Evolutionary conservation across 257 asterid genomes (phyloP), one percentile per base, ranked within the genome.

Genomic region (Rubia yunnanensis): DNA sequence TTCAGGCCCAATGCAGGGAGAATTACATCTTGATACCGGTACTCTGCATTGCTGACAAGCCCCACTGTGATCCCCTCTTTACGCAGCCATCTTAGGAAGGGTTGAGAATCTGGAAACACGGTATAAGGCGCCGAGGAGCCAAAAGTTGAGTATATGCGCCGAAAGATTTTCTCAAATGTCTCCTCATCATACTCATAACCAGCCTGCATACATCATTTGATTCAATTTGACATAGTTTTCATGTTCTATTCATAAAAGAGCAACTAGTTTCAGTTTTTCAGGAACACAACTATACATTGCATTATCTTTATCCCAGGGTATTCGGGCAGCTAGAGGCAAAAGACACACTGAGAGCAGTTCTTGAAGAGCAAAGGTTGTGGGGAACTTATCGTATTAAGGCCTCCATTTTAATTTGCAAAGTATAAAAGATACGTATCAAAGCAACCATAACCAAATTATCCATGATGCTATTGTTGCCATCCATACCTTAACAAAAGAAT

Each of bases 131-230:
- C 96, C 26, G 96, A 73, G 72, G 99, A 94, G 68, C 99, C 99
- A 68, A 94, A 94, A 38, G 97, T 88, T 49, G 86, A 77, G 65
- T 94, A 94, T 66, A 94, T 80, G 78, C 95, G 95, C 70, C 81
- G 86, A 75, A 90, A 94, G 41, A 94, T 73, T 72, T 83, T 89
- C 80, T 94, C 95, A 18, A 94, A 90, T 54, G 94, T 94, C 82
- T 94, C 96, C 66, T 88, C 99, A 50, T 88, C 95, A 23, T 90
- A 94, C 65, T 90, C 92, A 70, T 90, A 94, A 68, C 99, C 99
- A 68, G 99, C 99, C 97, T 92, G 92, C 69, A 70, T 67, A 63
- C 54, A 67, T 68, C 46, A 72, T 50, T 55, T 34, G n/a, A 62
- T 41, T 55, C 60, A 67, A 3, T 7, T 55, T 20, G 53, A 60